phyloP scores from a whole-genome alignment of 2,329 filamentous ascomycete species.

The Claviceps spartinae region DNA sequence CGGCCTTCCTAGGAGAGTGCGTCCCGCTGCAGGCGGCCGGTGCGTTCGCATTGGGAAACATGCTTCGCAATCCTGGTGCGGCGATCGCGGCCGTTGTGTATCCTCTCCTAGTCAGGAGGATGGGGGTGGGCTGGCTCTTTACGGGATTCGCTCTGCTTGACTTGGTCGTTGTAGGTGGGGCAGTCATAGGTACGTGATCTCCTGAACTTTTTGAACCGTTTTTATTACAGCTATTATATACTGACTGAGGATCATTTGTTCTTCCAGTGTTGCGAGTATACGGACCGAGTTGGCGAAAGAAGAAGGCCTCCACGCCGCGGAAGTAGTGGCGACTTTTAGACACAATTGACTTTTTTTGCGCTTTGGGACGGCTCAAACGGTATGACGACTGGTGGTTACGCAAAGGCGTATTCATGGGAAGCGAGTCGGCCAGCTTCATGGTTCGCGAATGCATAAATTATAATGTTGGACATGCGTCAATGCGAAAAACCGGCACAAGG shows the following conservation, averaged over 20 bases:
- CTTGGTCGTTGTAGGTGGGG: slow-evolving; percentile 11
- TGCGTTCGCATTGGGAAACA: slow-evolving; percentile 25
- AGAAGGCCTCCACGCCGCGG: neutral
- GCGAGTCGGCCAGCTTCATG: no score
- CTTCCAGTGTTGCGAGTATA: neutral
- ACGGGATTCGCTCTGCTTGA: slow-evolving; percentile 23
- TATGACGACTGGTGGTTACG: no score
- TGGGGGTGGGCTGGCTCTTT: slow-evolving; percentile 27
- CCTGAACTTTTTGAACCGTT: no score
- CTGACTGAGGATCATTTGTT: no score
- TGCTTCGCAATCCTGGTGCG: slow-evolving; percentile 26
- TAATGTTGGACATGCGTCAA: no score
- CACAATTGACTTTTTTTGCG: no score
- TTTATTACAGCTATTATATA: no score
- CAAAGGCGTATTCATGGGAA: no score
- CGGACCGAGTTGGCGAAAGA: neutral
- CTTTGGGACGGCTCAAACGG: neutral
- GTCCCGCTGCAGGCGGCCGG: slow-evolving; percentile 24
- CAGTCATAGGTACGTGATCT: slow-evolving; percentile 10
- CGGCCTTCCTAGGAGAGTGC: slow-evolving; percentile 27
- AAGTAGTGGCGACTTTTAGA: neutral
- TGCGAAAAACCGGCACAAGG: no score
- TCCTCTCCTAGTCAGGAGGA: slow-evolving; percentile 16
- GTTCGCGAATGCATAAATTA: no score
- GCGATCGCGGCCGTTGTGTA: slow-evolving; percentile 25